Base-by-base conservation (phyloP, 139 green algal species). In the Coccomyxa sp. region DNA sequence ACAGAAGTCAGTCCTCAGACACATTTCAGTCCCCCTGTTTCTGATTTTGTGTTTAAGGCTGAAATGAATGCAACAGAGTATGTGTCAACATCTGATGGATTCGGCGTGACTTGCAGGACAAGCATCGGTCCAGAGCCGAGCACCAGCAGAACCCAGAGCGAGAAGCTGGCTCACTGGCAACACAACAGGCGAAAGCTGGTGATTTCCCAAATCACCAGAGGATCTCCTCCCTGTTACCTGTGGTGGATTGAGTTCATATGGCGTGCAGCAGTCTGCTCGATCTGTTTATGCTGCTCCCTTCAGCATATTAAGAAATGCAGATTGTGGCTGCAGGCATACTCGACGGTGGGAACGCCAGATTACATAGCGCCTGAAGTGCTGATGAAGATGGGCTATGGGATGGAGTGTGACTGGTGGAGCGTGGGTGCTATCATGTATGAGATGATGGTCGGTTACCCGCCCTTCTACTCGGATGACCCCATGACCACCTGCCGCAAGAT, bases 341-440 rank as follows among this genome's bases (percentile, higher is more conserved):
- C 92, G 10, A 98, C 95, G 16, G 96, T 98, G 21, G 96, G 96
- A 82, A 98, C 96, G 1, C 95, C 96, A 11, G 95, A 98, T 89
- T 98, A 98, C 90, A 98, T 98, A 77, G 96, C 96, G 30, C 94
- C 94, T 16, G 95, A 99, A 88, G 95, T 99, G 85, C 91, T 99
- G 38, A 87, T 98, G 80, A 99, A 99, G 88, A 98, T 98, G 88
- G 96, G 89, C n/a, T 99, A 99, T 85, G 96, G 97, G 83, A 94
- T 98, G 90, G 97, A 99, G 90, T 98, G 95, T 88, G 96, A 99
- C 88, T 98, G 96, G 96, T 99, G 96, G 96, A 94, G 85, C n/a
- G 79, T 99, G 79, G 96, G 96, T 0, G 96, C 95, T 21, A 98
- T 99, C 84, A 94, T 97, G 90, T 99, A 95, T 81, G 96, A 99